A percentile compares a stretch with the other conserved stretches of the same genome.
phyloP scores from a whole-genome alignment of 202 grass and related monocot genomes.

The Cymbopogon flexuosus region DNA sequence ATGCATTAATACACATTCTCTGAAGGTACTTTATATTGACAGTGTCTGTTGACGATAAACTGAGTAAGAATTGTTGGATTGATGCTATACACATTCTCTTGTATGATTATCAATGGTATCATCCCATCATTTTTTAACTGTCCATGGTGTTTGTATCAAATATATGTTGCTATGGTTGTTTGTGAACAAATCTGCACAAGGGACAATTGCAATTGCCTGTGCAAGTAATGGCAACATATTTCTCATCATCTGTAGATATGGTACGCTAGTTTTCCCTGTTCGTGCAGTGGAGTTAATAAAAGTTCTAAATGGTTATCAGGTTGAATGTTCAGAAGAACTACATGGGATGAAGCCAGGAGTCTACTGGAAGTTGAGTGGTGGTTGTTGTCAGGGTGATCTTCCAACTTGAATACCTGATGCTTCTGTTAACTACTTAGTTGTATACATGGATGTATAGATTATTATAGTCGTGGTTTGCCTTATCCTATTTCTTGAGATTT shows the following conservation, averaged over 20 bases:
- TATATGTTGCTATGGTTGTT: background rate
- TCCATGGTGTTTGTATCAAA: background rate
- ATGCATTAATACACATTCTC: background rate
- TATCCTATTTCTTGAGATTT: background rate
- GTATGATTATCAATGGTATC: background rate
- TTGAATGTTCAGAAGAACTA: background rate
- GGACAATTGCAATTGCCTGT: background rate
- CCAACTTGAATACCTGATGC: background rate
- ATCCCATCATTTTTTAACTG: background rate
- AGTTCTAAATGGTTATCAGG: background rate
- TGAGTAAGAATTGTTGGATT: background rate
- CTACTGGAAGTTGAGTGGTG: background rate
- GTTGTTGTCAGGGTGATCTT: background rate
- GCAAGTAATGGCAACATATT: background rate
- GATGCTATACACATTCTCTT: background rate
- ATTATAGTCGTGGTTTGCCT: too few species aligned
- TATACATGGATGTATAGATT: background rate
- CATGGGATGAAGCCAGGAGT: background rate
- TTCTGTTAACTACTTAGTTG: background rate
- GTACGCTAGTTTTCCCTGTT: background rate
- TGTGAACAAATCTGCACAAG: background rate
- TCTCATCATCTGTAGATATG: background rate
- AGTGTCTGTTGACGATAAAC: background rate
- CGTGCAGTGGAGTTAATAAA: background rate
- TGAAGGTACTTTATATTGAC: background rate